Evolutionary conservation across 139 green algal genomes (phyloP), one percentile per base, ranked within the genome.

Genomic region (Microglena sp.): DNA sequence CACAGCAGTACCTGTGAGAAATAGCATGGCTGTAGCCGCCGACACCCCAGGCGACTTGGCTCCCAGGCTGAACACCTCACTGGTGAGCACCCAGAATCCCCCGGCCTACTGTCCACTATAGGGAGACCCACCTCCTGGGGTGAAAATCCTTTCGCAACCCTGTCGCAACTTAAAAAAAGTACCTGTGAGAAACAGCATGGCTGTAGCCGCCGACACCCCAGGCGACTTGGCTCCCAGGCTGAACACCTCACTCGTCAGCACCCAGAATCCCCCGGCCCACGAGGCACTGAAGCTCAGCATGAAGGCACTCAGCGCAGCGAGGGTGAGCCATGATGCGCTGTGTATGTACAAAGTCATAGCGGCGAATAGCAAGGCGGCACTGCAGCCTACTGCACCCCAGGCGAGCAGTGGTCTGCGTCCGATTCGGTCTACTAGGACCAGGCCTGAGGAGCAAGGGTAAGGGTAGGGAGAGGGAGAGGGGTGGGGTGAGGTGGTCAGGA

Each of bases 211-310:
- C 15, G 15, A 15, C 40, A 15, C 15, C 40, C 15, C 40, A 15
- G 15, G 15, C 11, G 40, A 50, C 70, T 91, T 90, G 57, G 62
- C 62, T 0, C 35, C 45, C 87, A 92, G 90, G 45, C 53, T 74
- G 75, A 91, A 91, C 11, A 92, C 43, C 77, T 94, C 89, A 1
- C 62, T 78, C 7, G 90, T 64, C 22, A 95, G 68, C 31, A 95
- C 80, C 89, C 87, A 88, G 64, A 86, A 89, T 58, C 85, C 58
- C n/a, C 78, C 83, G 0, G 73, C 73, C 67, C 67, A 80, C 3
- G 55, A 66, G 35, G 67, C 67, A 21, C 40, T 55, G 58, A 65
- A 65, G 4, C 31, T 32, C 84, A 92, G 76, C 22, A 93, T 87
- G 82, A 92, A 95, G 27, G 74, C 2, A 68, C 84, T 91, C 82